These are phyloP conservation scores for Leishmania arabica DNA, from an alignment of 208 protist species.

Conservation along the genomic window DNA sequence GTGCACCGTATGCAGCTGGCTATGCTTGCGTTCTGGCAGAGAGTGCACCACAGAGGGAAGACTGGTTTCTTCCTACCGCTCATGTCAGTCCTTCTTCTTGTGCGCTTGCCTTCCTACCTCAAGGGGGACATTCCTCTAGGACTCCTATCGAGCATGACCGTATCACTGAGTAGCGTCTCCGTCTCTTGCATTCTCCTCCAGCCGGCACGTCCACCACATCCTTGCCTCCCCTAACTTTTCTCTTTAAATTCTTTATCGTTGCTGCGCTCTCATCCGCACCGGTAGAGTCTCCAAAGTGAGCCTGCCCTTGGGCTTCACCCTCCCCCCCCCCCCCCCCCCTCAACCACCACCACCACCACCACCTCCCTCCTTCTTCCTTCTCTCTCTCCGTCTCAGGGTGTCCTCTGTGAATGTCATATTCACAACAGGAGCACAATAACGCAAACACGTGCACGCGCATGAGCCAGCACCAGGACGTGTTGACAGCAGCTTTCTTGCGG, in stretches of 20 bases:
- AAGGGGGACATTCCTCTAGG: neutral
- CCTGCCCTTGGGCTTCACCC: neutral
- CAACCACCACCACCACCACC: neutral
- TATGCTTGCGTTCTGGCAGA: neutral
- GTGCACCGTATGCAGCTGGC: neutral
- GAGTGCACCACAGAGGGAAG: neutral
- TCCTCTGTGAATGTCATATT: neutral
- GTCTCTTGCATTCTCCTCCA: neutral
- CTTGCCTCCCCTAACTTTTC: neutral
- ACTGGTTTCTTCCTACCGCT: neutral
- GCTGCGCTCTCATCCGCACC: neutral
- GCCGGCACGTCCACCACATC: neutral
- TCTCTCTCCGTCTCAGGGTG: constrained; percentile 13
- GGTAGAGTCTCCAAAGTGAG: neutral
- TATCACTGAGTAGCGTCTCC: neutral
- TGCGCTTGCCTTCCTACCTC: neutral
- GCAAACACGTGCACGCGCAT: constrained; percentile 11
- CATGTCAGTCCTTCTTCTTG: neutral
- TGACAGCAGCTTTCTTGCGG: constrained; percentile 56
- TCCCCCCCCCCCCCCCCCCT: neutral
- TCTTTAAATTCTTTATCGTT: neutral
- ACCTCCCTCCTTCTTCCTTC: neutral
- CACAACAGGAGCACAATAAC: neutral
- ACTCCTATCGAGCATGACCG: neutral
- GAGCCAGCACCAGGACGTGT: constrained; percentile 23